Conservation (phyloP, 805 yeast species). For the Torulaspora microellipsoides region DNA sequence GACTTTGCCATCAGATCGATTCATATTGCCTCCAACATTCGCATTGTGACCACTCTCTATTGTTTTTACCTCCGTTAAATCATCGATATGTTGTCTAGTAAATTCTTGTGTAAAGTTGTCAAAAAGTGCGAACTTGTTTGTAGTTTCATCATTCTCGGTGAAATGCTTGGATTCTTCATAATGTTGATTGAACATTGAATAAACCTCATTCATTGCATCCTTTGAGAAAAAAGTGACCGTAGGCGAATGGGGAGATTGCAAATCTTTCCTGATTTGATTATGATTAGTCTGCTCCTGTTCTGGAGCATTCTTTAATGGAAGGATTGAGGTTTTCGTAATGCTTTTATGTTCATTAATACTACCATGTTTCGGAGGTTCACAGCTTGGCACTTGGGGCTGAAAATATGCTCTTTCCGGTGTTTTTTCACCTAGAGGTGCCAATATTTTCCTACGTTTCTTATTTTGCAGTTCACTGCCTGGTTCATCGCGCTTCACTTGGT, state of each 20-base stretch:
- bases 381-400: not conserved
- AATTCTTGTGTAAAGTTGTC: constrained; percentile 38
- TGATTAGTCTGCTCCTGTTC: constrained; percentile 2
- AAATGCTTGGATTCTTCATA: constrained; percentile 18
- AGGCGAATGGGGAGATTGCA: constrained; percentile 51
- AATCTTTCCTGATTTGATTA: constrained; percentile 2
- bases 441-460: constrained; percentile 5
- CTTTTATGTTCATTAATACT: constrained; percentile 7
- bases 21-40: not conserved
- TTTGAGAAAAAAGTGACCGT: constrained; percentile 75
- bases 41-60: constrained; percentile 4
- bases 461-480: not conserved
- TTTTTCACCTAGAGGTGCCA: constrained; percentile 14
- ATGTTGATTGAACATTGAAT: constrained; percentile 63
- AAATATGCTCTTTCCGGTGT: constrained; percentile 1
- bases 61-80: constrained; percentile 35
- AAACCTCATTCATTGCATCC: constrained; percentile 69
- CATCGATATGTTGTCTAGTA: constrained; percentile 32
- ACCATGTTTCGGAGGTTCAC: not conserved
- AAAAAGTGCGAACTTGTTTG: constrained; percentile 23
- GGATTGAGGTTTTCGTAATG: constrained; percentile 36
- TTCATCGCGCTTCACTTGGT: not conserved
- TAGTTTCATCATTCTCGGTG: constrained; percentile 25
- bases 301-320: constrained; percentile 43
- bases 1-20: not conserved